A percentile compares a stretch with the other conserved stretches of the same genome.
These are phyloP conservation scores for Vitis hybrid DNA, from an alignment of 177 flowering plant genomes.

Conservation along the genomic window DNA sequence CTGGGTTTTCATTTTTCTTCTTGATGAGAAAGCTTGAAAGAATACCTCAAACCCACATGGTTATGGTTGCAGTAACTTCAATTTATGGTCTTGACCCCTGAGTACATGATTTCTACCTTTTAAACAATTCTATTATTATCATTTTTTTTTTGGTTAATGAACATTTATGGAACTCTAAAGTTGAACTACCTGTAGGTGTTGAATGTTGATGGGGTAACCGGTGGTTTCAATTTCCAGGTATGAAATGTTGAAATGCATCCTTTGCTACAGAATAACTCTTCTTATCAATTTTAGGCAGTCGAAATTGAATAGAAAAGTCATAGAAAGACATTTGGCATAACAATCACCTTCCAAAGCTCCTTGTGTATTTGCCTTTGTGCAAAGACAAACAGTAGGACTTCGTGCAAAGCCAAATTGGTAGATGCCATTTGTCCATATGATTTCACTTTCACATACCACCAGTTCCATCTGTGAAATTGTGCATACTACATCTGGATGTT, in stretches of 20 bases:
- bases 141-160: neutral
- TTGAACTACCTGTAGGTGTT: slow-evolving; percentile 53
- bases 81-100: neutral
- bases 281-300: too few relatives aligned
- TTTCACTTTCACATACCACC: neutral
- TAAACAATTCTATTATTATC: neutral
- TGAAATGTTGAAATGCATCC: neutral
- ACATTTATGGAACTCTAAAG: neutral
- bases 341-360: too few relatives aligned
- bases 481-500: neutral
- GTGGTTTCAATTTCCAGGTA: slow-evolving; percentile 99
- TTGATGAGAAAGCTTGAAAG: neutral
- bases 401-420: too few relatives aligned
- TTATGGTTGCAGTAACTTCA: neutral
- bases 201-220: slow-evolving; percentile 92
- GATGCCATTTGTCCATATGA: neutral
- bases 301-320: too few relatives aligned
- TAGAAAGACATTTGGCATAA: too few relatives aligned
- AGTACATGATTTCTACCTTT: neutral
- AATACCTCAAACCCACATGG: neutral
- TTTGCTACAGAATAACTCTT: too few relatives aligned
- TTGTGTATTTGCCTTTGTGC: too few relatives aligned
- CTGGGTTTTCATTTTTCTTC: neutral
- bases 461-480: neutral
- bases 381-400: too few relatives aligned